Base-by-base conservation (phyloP, 768 basidiomycete genomes). In the Flagelloscypha sp. region DNA sequence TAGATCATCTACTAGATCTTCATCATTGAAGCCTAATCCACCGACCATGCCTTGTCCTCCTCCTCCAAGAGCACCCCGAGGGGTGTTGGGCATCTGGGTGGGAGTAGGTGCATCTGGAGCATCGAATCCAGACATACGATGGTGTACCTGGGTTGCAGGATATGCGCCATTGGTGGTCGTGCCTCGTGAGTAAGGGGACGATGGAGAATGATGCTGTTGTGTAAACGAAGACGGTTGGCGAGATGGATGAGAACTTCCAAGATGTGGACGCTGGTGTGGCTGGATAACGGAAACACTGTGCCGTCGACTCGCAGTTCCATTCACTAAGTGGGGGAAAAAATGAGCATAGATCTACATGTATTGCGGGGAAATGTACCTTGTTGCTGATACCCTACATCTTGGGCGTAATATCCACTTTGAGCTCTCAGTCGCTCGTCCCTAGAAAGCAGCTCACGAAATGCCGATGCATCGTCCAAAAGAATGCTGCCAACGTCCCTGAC, bases 251-350 rank as follows among this genome's bases (percentile, higher is more conserved):
- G 47, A 38, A 13, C 42, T 23, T 13, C 24, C 10, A 15, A n/a
- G 24, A 4, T 23, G 20, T 16, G 34, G 6, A 10, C 27, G 52
- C 53, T 6, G 46, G 43, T 80, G 66, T 0, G 84, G 82, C 51
- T 84, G 86, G 9, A 87, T 83, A 47, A 87, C 74, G 42, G 79
- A 83, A 46, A 89, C 85, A 40, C 83, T 86, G 44, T 89, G 86
- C 13, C 87, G 64, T 24, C 87, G 62, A 45, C 84, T 87, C 6
- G 87, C 86, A 4, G 84, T 82, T 2, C 85, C 87, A 46, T 85
- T 88, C 0, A 78, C 79, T 38, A 33, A 8, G 12, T 36, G 21
- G n/a, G n/a, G n/a, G n/a, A n/a, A n/a, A n/a, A n/a, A n/a, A n/a
- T n/a, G n/a, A n/a, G n/a, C n/a, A n/a, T n/a, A n/a, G n/a, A n/a